Evolutionary conservation across 441 rosid species (phyloP), one percentile per base, ranked within the genome.

Genomic region (Adansonia rubrostipa): DNA sequence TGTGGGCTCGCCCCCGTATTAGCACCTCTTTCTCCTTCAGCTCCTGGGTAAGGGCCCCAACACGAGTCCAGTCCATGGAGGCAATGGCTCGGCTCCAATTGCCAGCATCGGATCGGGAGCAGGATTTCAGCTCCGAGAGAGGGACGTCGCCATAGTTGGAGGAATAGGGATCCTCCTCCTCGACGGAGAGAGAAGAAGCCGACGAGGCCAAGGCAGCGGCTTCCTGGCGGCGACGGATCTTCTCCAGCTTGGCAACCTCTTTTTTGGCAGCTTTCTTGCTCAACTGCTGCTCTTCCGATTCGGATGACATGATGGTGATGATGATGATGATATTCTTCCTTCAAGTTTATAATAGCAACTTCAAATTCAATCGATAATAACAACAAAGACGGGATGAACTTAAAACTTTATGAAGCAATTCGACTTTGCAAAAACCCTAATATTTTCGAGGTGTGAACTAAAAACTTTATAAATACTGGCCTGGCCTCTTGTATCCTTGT

Each of bases 211-310:
- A 48, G 2, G 86, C 74, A 7, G 80, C 80, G 3, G 82, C 89
- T 60, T 90, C 96, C 80, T 86, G 89, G 45, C 89, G 90, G 80
- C 95, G 97, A 6, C 95, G 96, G 10, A 86, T 53, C 86, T 93
- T 95, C 82, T 92, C 98, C 61, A 77, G 88, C 86, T 90, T 95
- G 68, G 92, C 93, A 0, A 97, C 97, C 83, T 90, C 97, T 80
- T 95, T 95, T 85, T 93, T 95, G 7, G 98, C 90, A 1, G 95
- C 96, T 74, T 93, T 93, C 82, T 92, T 93, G 87, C 97, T 93
- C 19, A 83, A 22, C 20, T 50, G 75, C 47, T 60, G 75, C 53
- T 77, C 80, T 44, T 68, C 75, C 60, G 80, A 17, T 69, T 77
- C 80, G 60, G 70, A 62, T n/a, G 80, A 77, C 80, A 77, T 77